Conservation (phyloP, 140 eudicot species). For the Flaveria floridana region DNA sequence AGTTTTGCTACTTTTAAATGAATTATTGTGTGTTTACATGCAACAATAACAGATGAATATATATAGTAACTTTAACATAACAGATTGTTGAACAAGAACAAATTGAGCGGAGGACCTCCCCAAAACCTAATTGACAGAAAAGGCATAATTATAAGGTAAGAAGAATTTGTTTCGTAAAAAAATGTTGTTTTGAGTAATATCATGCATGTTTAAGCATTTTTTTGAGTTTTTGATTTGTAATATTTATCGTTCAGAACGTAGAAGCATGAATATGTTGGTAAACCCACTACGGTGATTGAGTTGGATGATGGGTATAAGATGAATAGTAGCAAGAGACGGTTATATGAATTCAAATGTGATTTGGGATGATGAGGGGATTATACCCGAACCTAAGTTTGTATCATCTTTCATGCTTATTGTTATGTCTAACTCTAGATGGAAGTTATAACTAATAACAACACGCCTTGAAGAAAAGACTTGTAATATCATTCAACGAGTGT, state of each 20-base stretch:
- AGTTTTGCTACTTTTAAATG: not conserved
- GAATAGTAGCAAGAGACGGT: not conserved
- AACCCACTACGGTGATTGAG: not conserved
- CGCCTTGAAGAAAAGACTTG: not conserved
- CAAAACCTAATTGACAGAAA: slow-evolving; percentile 38
- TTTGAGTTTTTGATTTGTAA: not conserved
- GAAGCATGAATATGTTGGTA: not conserved
- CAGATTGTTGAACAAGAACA: slow-evolving; percentile 69
- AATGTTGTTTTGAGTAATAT: not conserved
- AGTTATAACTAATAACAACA: too few species aligned
- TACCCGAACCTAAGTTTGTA: not conserved
- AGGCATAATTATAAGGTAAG: slow-evolving; percentile 45
- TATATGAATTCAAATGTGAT: not conserved
- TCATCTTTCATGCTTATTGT: not conserved
- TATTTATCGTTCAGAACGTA: slow-evolving; percentile 22
- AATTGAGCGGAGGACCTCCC: slow-evolving; percentile 47
- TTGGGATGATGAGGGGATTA: not conserved
- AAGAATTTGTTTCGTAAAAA: not conserved
- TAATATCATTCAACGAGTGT: not conserved
- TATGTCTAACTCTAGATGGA: not conserved
- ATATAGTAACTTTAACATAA: not conserved
- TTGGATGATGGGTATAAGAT: not conserved
- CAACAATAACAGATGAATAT: too few species aligned
- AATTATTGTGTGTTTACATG: not conserved
- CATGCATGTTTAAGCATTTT: not conserved